Base-by-base conservation (phyloP, 2,329 filamentous ascomycete genomes). In the Apiospora sp. region DNA sequence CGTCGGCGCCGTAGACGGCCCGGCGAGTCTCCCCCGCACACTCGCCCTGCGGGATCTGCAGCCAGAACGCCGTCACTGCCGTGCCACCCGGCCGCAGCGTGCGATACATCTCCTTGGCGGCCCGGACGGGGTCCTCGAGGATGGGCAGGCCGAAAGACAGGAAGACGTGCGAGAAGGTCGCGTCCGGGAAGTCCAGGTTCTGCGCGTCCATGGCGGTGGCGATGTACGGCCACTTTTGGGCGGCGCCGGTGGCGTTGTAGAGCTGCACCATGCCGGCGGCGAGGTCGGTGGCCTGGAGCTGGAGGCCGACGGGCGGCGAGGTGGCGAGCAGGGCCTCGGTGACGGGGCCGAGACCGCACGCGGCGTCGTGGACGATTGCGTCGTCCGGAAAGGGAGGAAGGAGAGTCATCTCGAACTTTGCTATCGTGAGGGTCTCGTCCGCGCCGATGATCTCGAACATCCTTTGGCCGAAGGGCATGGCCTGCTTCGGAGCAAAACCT, bases 91-190 rank as follows among this genome's bases (percentile, higher is more conserved):
- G 71, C 68, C 71, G 67, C 7, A 76, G 73, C 1, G 74, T 74
- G 43, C 73, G 75, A 43, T 74, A 72, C 37, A 76, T 73, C 51
- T 76, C 73, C 30, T 34, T 51, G 30, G 74, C 70, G 13, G 73
- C 74, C 12, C 71, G 71, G 67, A 72, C 71, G 1, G 74, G 74
- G 37, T 77, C 73, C 10, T 71, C 71, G 7, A 77, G 71, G 46
- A 76, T 75, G 49, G 73, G 75, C 44, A 76, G 54, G 61, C 75
- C 75, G 41, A 77, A 76, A 14, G 75, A 75, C 7, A 76, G 58
- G 67, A 77, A 76, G 51, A 49, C 54, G 16, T 77, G 76, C 2
- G 76, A 67, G 69, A 76, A 76, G 10, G 58, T 72, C 24, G 54
- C 43, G 44, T 76, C 73, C 6, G 75, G 70, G n/a, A 76, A 75